A percentile compares a stretch with the other conserved stretches of the same genome.
Conservation (phyloP, 306 rosid species). For the Acacia acuminata region DNA sequence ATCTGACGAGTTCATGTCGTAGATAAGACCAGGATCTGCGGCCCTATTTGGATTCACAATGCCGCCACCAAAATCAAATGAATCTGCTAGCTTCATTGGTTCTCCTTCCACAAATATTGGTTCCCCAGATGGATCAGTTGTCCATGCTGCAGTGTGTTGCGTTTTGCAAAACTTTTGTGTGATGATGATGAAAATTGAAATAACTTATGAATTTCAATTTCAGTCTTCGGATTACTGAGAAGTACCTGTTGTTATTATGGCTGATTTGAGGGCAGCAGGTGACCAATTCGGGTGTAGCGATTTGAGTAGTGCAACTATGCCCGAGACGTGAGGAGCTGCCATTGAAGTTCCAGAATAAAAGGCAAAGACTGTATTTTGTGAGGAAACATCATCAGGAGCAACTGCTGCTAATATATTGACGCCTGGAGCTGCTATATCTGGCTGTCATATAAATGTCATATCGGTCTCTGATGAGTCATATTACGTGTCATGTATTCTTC, state of each 20-base stretch:
- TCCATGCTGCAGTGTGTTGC: slow-evolving; percentile 44
- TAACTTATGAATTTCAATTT: neutral
- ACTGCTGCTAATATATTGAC: slow-evolving; percentile 28
- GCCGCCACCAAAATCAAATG: slow-evolving; percentile 54
- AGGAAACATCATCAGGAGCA: slow-evolving; percentile 17
- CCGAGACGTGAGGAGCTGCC: slow-evolving; percentile 58
- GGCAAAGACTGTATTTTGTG: slow-evolving; percentile 21
- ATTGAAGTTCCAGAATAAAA: slow-evolving; percentile 55
- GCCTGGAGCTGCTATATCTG: slow-evolving; percentile 63
- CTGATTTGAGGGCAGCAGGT: slow-evolving; percentile 57
- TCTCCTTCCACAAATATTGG: slow-evolving; percentile 48
- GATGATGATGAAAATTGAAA: neutral
- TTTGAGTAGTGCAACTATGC: slow-evolving; percentile 56
- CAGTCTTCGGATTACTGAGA: neutral
- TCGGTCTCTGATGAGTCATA: neutral
- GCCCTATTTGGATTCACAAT: slow-evolving; percentile 45
- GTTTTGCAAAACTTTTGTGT: neutral
- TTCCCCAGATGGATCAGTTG: slow-evolving; percentile 44
- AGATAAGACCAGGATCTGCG: slow-evolving; percentile 53
- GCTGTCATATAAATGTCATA: slow-evolving; percentile 36
- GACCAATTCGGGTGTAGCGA: slow-evolving; percentile 54
- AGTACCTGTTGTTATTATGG: slow-evolving; percentile 55
- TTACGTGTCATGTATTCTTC: neutral
- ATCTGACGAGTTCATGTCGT: slow-evolving; percentile 40
- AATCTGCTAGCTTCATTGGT: slow-evolving; percentile 42